These are phyloP conservation scores for Talaromyces albobiverticillius DNA, from an alignment of 2,329 filamentous ascomycete genomes.

Conservation along the genomic window DNA sequence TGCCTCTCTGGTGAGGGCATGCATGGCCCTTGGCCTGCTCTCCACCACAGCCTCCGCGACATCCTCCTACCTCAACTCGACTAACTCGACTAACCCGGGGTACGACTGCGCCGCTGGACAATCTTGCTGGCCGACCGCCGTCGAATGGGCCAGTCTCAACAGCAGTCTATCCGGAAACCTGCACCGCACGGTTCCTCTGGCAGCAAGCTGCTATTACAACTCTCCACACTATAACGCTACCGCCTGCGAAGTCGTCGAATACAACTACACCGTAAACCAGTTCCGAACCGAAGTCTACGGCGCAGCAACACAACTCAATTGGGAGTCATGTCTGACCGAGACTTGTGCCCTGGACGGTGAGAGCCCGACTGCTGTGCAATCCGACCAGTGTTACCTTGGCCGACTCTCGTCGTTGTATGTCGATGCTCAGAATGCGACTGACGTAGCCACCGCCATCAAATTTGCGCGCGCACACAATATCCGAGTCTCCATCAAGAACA, in stretches of 20 bases:
- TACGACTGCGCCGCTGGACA: constrained; percentile 23
- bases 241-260: neutral
- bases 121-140: constrained; percentile 35
- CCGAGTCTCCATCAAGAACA: constrained; percentile 6
- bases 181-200: constrained; percentile 30
- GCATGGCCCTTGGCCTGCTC: too few species aligned
- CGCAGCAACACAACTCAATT: neutral
- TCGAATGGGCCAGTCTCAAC: constrained; percentile 37
- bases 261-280: neutral
- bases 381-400: neutral
- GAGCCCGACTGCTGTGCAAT: neutral
- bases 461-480: constrained; percentile 6
- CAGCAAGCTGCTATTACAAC: constrained; percentile 27
- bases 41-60: too few species aligned
- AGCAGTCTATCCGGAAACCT: constrained; percentile 34
- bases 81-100: neutral
- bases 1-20: too few species aligned
- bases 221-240: neutral
- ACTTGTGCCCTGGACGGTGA: neutral
- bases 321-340: neutral
- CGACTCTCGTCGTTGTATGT: neutral
- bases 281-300: neutral
- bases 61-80: too few species aligned
- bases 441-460: neutral
- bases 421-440: neutral